Evolutionary conservation across 345 rosid genomes (phyloP).

Genomic region (Turritis glabra): DNA sequence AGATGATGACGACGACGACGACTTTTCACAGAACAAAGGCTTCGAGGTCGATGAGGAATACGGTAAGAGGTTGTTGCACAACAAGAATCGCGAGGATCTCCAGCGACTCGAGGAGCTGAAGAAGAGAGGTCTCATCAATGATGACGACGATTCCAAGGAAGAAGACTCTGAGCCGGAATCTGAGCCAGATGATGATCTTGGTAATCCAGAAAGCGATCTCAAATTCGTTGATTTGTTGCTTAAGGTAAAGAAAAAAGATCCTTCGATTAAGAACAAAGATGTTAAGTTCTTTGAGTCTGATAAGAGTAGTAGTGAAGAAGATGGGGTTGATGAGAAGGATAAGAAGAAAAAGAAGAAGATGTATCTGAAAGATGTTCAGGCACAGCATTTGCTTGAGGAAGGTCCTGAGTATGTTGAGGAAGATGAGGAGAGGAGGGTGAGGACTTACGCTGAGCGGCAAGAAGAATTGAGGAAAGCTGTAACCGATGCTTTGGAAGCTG

Average conservation of each 20-base stretch:
- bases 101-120: slow-evolving; percentile 53
- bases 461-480: slow-evolving; percentile 61
- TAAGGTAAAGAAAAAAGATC: slow-evolving; percentile 57
- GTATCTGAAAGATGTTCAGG: slow-evolving; percentile 74
- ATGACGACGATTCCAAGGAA: slow-evolving; percentile 27
- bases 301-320: slow-evolving; percentile 32
- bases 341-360: slow-evolving; percentile 40
- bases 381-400: slow-evolving; percentile 57
- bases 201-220: slow-evolving; percentile 31
- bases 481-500: slow-evolving; percentile 47
- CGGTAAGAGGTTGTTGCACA: slow-evolving; percentile 55
- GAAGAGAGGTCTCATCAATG: slow-evolving; percentile 49
- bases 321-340: slow-evolving; percentile 12
- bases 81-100: slow-evolving; percentile 68
- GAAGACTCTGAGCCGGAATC: slow-evolving; percentile 28
- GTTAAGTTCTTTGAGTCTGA: slow-evolving; percentile 53
- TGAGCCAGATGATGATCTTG: slow-evolving; percentile 32
- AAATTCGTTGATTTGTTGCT: slow-evolving; percentile 39
- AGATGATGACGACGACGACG: slow-evolving; percentile 42
- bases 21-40: slow-evolving; percentile 27
- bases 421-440: slow-evolving; percentile 29
- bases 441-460: slow-evolving; percentile 61
- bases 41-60: slow-evolving; percentile 64
- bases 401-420: slow-evolving; percentile 62
- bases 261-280: slow-evolving; percentile 46